Conservation (phyloP, 116 monocot species). For the Posidonia oceanica region DNA sequence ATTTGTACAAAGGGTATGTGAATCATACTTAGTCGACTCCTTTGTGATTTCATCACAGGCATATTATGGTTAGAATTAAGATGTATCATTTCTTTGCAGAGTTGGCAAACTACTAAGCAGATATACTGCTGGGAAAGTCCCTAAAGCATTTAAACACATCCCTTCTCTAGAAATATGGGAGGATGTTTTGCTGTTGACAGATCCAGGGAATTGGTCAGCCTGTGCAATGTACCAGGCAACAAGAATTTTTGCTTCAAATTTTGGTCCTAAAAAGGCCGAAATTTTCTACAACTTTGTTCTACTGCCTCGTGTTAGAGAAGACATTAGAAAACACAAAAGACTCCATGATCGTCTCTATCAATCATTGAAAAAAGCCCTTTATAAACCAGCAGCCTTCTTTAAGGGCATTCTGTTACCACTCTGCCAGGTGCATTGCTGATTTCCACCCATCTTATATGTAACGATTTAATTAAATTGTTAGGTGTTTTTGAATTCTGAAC, state of each 20-base stretch:
- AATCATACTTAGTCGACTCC: neutral
- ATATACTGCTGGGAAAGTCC: constrained; percentile 87
- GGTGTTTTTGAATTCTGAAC: too few species aligned
- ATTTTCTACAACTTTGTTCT: constrained; percentile 75
- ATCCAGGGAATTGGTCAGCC: constrained; percentile 89
- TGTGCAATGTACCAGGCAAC: constrained; percentile 96
- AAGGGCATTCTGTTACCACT: constrained; percentile 90
- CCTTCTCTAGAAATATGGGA: constrained; percentile 69
- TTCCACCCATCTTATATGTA: neutral
- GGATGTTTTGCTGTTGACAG: constrained; percentile 77
- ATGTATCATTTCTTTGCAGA: constrained; percentile 19
- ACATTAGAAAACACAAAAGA: constrained; percentile 79
- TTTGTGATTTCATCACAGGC: neutral
- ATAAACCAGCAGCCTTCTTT: constrained; percentile 91
- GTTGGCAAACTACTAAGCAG: constrained; percentile 73
- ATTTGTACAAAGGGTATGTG: constrained; percentile 72
- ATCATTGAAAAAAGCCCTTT: constrained; percentile 76
- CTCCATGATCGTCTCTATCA: constrained; percentile 96
- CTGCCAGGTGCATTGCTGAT: constrained; percentile 49
- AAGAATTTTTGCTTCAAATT: constrained; percentile 82
- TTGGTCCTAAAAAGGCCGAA: constrained; percentile 47
- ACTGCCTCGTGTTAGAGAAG: constrained; percentile 78
- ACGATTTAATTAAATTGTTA: too few species aligned
- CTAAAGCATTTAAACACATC: constrained; percentile 84
- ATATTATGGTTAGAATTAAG: too few species aligned